Evolutionary conservation across 2,329 filamentous ascomycete species (phyloP), one percentile per base, ranked within the genome.

Genomic region (Botryotinia narcissicola): DNA sequence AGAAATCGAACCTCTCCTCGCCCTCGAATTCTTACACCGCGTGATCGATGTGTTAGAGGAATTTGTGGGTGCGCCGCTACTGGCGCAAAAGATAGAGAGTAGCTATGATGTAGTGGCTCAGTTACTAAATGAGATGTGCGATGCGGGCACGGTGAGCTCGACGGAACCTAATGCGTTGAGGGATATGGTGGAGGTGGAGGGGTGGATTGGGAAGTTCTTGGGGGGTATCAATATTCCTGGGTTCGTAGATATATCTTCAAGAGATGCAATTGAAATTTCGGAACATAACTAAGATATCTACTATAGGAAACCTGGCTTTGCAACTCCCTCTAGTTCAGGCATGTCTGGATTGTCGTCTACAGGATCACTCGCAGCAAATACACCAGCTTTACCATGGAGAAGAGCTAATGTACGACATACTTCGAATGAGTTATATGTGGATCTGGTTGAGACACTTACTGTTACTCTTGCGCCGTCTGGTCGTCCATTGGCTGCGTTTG

Each of bases 51-150:
- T 93, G 20, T 88, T 99, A 48, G 95, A 98, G 83, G 95, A 98
- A 80, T 98, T 98, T 81, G 87, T 99, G 12, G 95, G 95, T 74
- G 91, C 93, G 63, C 96, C 96, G 22, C 84, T 99, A 67, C 85
- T 98, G 73, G 91, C 94, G 32, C 89, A 88, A 80, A 97, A 96
- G 85, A 92, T 99, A 76, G 94, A 98, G 83, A 88, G 86, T 77
- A 94, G 90, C 82, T 98, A 98, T 83, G 93, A 98, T 88, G 91
- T 98, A 42, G 92, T 97, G 48, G 95, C 95, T 29, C 96, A 99
- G 84, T 85, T 99, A 40, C 86, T 98, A 74, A 93, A 91, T 75
- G 96, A 99, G 84, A 97, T 99, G 92, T 98, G 96, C 81, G 96
- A 99, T 85, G 93, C 91, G 59, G 96, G 96, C 25, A 88, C 91